Percentiles rank a stretch among this genome's conserved stretches.
Evolutionary conservation across 2,329 filamentous ascomycete genomes (phyloP).

Genomic region (Aspergillus viridinutans): DNA sequence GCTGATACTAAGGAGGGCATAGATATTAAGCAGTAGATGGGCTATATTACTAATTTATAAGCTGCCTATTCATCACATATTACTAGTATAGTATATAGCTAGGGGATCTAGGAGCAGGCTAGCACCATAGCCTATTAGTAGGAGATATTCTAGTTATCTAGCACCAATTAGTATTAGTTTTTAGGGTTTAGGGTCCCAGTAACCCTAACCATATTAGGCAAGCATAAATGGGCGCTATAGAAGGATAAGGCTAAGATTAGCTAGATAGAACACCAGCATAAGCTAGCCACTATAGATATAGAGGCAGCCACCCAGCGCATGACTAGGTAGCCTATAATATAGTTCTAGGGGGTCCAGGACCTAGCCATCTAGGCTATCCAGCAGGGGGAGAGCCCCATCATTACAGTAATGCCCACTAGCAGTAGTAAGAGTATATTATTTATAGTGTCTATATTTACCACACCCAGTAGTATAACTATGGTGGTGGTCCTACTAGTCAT

Average conservation of each 20-base stretch:
- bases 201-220: background rate
- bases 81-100: no score
- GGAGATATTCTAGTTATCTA: no score
- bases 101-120: no score
- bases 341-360: background rate
- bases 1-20: background rate
- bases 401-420: background rate
- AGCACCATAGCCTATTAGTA: no score
- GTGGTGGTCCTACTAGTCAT: background rate
- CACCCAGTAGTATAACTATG: background rate
- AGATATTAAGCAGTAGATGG: conserved; percentile 1
- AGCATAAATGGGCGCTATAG: background rate
- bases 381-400: background rate
- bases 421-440: conserved; percentile 4
- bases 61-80: background rate
- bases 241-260: background rate
- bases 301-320: background rate
- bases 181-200: no score
- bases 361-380: background rate
- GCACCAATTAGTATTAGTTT: no score
- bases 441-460: background rate
- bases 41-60: conserved; percentile 7
- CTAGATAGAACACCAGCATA: background rate
- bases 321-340: background rate
- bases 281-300: background rate